phyloP scores from a whole-genome alignment of 306 rosid genomes.

The barrel medic (Medicago truncatula) region MtrunA17r5.0-ANR NC_053049.1:17811001-17811500 shows the following conservation, averaged over 20 bases:
- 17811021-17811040: background rate
- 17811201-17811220: slow-evolving; percentile 15
- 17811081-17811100: slow-evolving; percentile 55
- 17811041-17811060: slow-evolving; percentile 2
- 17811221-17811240: slow-evolving; percentile 23
- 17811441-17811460: slow-evolving; percentile 37
- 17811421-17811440: slow-evolving; percentile 10
- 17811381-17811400: background rate
- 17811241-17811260: background rate
- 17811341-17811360: slow-evolving; percentile 10
- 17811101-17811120: slow-evolving; percentile 91
- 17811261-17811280: background rate
- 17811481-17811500: slow-evolving; percentile 2
- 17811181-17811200: background rate
- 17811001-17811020: slow-evolving; percentile 8
- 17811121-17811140: slow-evolving; percentile 89
- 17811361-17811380: slow-evolving; percentile 23
- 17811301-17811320: background rate
- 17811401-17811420: background rate
- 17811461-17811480: slow-evolving; percentile 25
- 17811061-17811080: slow-evolving; percentile 9
- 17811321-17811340: background rate
- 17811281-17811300: background rate
- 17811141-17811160: slow-evolving; percentile 88
- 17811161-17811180: slow-evolving; percentile 50